phyloP scores from a whole-genome alignment of 2,329 filamentous ascomycete genomes.

The Aureobasidium sp. region DNA sequence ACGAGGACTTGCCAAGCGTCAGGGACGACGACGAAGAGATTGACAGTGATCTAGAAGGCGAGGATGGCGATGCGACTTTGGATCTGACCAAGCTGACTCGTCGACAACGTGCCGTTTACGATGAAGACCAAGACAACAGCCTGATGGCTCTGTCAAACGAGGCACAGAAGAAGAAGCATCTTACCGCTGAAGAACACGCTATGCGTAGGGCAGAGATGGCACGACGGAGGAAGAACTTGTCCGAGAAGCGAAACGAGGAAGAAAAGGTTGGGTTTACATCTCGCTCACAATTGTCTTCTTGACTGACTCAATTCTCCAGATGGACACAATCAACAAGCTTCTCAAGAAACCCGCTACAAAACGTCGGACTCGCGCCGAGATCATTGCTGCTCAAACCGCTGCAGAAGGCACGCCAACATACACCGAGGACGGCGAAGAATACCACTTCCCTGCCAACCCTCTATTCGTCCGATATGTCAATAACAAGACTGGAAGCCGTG shows the following conservation, averaged over 20 bases:
- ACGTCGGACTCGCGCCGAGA: slow-evolving; percentile 44
- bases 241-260: slow-evolving; percentile 71
- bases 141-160: slow-evolving; percentile 54
- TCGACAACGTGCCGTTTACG: slow-evolving; percentile 55
- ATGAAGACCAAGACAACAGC: slow-evolving; percentile 41
- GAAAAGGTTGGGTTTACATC: slow-evolving; percentile 52
- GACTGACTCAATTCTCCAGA: slow-evolving; percentile 42
- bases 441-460: slow-evolving; percentile 40
- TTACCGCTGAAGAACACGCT: slow-evolving; percentile 65
- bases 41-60: slow-evolving; percentile 36
- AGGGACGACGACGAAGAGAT: slow-evolving; percentile 28
- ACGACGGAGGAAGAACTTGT: slow-evolving; percentile 63
- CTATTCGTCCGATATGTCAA: slow-evolving; percentile 66
- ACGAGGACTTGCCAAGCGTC: slow-evolving; percentile 28
- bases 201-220: slow-evolving; percentile 71
- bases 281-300: neutral
- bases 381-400: slow-evolving; percentile 34
- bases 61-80: slow-evolving; percentile 45
- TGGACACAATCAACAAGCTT: slow-evolving; percentile 86
- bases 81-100: slow-evolving; percentile 62
- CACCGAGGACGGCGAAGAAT: slow-evolving; percentile 24
- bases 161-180: slow-evolving; percentile 64
- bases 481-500: slow-evolving; percentile 54
- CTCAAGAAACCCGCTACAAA: slow-evolving; percentile 81
- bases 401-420: slow-evolving; percentile 47